Conservation (phyloP, 2,329 filamentous ascomycete genomes). For the Aureobasidium sp. region DNA sequence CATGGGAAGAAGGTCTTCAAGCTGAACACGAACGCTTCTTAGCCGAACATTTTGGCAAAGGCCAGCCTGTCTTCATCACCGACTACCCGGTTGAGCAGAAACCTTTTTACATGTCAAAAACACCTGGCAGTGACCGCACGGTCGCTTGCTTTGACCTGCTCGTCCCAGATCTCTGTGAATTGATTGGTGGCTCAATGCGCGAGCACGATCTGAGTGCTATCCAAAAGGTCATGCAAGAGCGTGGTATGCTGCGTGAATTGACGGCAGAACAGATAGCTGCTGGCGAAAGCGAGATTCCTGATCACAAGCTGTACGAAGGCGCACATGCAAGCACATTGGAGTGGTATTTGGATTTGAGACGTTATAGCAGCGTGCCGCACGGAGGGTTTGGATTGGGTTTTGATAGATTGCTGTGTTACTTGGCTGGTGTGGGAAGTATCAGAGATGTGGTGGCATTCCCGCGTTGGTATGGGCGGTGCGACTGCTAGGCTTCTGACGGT, state of each 20-base stretch:
- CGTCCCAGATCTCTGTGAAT: conserved; percentile 76
- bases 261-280: background rate
- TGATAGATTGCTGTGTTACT: conserved; percentile 76
- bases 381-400: conserved; percentile 89
- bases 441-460: conserved; percentile 83
- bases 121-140: conserved; percentile 42
- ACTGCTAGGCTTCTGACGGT: conserved; percentile 31
- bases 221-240: conserved; percentile 61
- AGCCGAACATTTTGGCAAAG: conserved; percentile 58
- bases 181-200: conserved; percentile 83
- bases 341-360: conserved; percentile 84
- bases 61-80: conserved; percentile 77
- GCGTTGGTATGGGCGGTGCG: conserved; percentile 56
- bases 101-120: conserved; percentile 80
- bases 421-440: conserved; percentile 73
- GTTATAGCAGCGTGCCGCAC: conserved; percentile 86
- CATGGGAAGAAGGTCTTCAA: conserved; percentile 69
- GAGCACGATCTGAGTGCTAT: conserved; percentile 68
- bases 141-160: conserved; percentile 89
- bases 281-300: conserved; percentile 12
- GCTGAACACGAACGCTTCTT: conserved; percentile 91
- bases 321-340: conserved; percentile 42
- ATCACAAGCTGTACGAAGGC: conserved; percentile 15
- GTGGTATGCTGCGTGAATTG: conserved; percentile 46
- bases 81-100: conserved; percentile 86